Evolutionary conservation across 1,139 yeast genomes (phyloP).

Genomic region (Meyerozyma athensensis): DNA sequence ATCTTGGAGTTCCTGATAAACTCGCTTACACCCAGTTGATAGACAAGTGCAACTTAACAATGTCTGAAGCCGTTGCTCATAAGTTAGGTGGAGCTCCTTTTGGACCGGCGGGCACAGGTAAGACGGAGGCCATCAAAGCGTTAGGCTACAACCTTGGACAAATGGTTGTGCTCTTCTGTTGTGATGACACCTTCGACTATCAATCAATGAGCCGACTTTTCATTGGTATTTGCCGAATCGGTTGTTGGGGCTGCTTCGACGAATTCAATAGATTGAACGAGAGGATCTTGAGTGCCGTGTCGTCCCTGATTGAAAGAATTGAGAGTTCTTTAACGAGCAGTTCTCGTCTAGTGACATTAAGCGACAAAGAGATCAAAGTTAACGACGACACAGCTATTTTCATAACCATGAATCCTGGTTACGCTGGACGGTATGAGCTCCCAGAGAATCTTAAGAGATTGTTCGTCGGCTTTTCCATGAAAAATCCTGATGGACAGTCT

Average conservation of each 20-base stretch:
- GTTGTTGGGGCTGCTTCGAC: constrained; percentile 96
- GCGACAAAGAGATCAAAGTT: constrained; percentile 43
- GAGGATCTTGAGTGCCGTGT: constrained; percentile 74
- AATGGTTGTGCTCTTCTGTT: constrained; percentile 80
- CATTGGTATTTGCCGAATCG: constrained; percentile 78
- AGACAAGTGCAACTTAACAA: constrained; percentile 57
- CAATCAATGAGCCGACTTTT: constrained; percentile 76
- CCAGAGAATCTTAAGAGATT: constrained; percentile 85
- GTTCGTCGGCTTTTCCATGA: constrained; percentile 74
- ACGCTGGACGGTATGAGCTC: constrained; percentile 73
- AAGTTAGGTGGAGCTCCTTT: constrained; percentile 85
- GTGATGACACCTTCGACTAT: constrained; percentile 87
- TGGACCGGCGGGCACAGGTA: constrained; percentile 99
- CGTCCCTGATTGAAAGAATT: constrained; percentile 74
- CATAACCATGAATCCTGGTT: constrained; percentile 89
- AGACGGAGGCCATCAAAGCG: constrained; percentile 87
- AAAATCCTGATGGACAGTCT: constrained; percentile 60
- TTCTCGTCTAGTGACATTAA: constrained; percentile 35
- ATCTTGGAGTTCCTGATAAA: constrained; percentile 70
- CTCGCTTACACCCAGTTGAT: constrained; percentile 77
- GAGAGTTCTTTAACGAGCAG: constrained; percentile 45
- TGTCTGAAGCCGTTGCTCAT: constrained; percentile 73
- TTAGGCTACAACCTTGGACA: constrained; percentile 77
- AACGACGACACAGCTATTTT: constrained; percentile 65
- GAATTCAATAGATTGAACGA: constrained; percentile 83